Evolutionary conservation across 1,139 yeast genomes (phyloP), one percentile per base, ranked within the genome.

Genomic region (Hemisphaericaspora lyxosophila): DNA sequence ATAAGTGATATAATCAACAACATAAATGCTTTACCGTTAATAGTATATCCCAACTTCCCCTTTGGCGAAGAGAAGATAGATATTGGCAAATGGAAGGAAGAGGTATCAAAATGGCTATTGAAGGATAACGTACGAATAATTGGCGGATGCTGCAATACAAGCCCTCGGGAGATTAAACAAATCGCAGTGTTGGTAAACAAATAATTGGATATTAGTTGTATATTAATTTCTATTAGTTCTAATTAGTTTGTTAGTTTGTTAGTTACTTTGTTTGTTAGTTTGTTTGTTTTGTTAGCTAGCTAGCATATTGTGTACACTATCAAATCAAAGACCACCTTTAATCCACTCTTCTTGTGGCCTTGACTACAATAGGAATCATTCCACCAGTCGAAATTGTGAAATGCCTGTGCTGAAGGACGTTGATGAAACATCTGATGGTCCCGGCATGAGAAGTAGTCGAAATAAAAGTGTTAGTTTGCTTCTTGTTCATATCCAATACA

Each of bases 361-460:
- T 73, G 11, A 80, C 71, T 9, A 80, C 72, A 15, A 80, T 67
- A 2, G 86, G 86, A 18, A 81, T 70, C 79, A 81, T 76, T 6
- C 71, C 72, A 3, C 73, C 72, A 0, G 86, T 78, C 11, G 78
- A 70, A 31, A 81, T 67, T 13, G 78, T 67, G 51, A 78, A 81
- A 32, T 62, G 61, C 38, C 83, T 60, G 51, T 81, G 86, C 2
- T 71, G 71, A 25, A 73, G 52, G 1, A 74, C 85, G 20, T 73
- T 64, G 8, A 80, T 59, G 27, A 80, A 63, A 23, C 78, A 66
- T 42, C 80, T 58, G 25, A 80, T 78, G 16, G 79, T 75, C 4
- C 85, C 86, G 1, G 84, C 80, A 51, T 82, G 87, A 5, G 82
- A 71, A 1, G 86, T 78, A 28, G 76, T 67, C 23, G 75, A 75